These are phyloP conservation scores for Diaporthe sp. DNA, from an alignment of 2,329 filamentous ascomycete species.

Conservation along the genomic window DNA sequence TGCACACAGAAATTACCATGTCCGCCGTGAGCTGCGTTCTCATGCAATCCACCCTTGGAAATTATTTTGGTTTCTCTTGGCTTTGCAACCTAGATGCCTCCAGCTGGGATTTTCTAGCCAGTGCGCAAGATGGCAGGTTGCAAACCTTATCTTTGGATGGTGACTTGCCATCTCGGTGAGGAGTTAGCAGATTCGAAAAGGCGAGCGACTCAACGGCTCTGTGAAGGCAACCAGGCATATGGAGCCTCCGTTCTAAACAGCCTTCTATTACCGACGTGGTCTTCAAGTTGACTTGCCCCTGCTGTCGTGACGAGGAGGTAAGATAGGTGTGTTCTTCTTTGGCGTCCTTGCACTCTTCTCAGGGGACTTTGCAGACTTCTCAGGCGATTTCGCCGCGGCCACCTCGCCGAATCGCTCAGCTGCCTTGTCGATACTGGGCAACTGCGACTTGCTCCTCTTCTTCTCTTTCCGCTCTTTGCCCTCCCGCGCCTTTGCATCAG, in stretches of 20 bases:
- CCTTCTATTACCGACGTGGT: too few relatives aligned
- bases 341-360: neutral
- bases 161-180: neutral
- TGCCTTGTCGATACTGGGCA: neutral
- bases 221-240: neutral
- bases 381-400: slow-evolving; percentile 11
- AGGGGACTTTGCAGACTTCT: neutral
- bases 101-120: neutral
- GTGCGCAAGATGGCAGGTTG: neutral
- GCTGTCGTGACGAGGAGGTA: slow-evolving; percentile 29
- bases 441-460: slow-evolving; percentile 28
- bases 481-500: slow-evolving; percentile 34
- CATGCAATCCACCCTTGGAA: neutral
- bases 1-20: neutral
- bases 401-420: neutral
- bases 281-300: neutral
- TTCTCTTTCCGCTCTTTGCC: slow-evolving; percentile 30
- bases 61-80: neutral
- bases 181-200: neutral
- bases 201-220: neutral
- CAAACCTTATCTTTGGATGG: neutral
- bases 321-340: slow-evolving; percentile 33
- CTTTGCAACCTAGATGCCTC: neutral
- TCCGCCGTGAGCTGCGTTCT: neutral
- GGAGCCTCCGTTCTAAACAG: neutral